Evolutionary conservation across 2,329 filamentous ascomycete species (phyloP), one percentile per base, ranked within the genome.

Genomic region (Pyrenophora teres): DNA sequence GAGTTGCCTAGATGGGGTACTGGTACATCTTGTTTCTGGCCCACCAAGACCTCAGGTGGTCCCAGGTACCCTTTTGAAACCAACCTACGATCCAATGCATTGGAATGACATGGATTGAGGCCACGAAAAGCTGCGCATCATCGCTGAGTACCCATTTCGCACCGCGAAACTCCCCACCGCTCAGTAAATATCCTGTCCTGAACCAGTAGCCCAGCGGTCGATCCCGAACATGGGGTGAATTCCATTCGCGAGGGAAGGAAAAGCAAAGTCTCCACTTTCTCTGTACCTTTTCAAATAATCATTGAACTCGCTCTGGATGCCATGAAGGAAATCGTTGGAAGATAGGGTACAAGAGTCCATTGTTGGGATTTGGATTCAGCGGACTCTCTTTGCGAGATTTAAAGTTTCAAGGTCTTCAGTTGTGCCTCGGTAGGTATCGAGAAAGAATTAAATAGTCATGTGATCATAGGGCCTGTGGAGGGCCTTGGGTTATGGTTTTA

Each of bases 191-290:
- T 55, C 25, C 32, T 67, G 63, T 3, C 40, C 59, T 27, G 46
- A 52, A 6, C 63, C 52, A 2, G 38, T 50, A 3, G 37, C 48
- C 62, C 63, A 67, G 8, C 64, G 60, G 5, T 62, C 46, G 10
- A 41, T 10, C 1, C 30, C 18, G 37, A 67, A 62, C 23, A 64
- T 53, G 0, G 60, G 58, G 7, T 56, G 52, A 3, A 67, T 49
- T 0, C 42, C 25, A 27, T 65, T 64, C 2, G 16, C 27, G 12
- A 67, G 39, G 7, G 40, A 46, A 1, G 47, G 40, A 9, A 9
- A 10, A 6, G 12, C 31, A 6, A 33, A 30, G 10, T 18, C 7
- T n/a, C 10, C 38, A 5, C 5, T 15, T 21, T 19, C 36, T 21
- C 7, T 16, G 4, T 43, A 15, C n/a, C 30, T 30, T 31, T 30